Base-by-base conservation (phyloP, 768 basidiomycete genomes). In the Kwoniella dejecticola region DNA sequence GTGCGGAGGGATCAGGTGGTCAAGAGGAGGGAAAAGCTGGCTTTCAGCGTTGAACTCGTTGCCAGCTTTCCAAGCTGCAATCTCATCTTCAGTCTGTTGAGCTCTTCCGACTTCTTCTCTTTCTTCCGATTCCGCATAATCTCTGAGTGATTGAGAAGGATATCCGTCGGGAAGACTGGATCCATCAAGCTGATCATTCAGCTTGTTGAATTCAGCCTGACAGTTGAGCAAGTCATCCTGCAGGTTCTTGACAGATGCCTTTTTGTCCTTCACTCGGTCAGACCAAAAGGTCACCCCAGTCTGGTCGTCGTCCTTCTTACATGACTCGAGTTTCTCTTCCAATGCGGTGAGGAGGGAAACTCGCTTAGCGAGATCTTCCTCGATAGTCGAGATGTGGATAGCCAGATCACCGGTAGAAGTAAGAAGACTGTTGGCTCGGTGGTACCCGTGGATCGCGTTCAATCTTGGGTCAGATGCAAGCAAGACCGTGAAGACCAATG, bases 401-500 rank as follows among this genome's bases (percentile, higher is more conserved):
- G 52, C 46, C 30, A 71, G 54, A 31, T 63, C 64, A 17, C 40
- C 57, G 7, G 65, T 57, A 4, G 64, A 48, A 24, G 52, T 55
- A 42, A 66, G 52, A 23, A 71, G 63, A 40, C 30, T 44, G 23
- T 56, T 60, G 31, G 71, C 72, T 29, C 68, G 72, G 63, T 78
- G 77, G 42, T 68, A 75, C n/a, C 65, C 64, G 59, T 69, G 74
- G 11, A 74, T 72, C 11, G 48, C 53, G 11, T 69, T 61, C 38
- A 78, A 71, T 21, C 74, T 66, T 11, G 77, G 61, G 55, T 78
- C 77, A 17, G 73, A 74, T 10, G 69, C 40, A 27, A 75, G 67
- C 8, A 78, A 66, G 15, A 77, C 74, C 42, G 76, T 75, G 57
- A 78, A 72, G 38, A 67, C 67, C 17, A 78, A 52, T 13, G 71